Conservation (phyloP, 345 rosid genomes). For the Barbarea vulgaris region DNA sequence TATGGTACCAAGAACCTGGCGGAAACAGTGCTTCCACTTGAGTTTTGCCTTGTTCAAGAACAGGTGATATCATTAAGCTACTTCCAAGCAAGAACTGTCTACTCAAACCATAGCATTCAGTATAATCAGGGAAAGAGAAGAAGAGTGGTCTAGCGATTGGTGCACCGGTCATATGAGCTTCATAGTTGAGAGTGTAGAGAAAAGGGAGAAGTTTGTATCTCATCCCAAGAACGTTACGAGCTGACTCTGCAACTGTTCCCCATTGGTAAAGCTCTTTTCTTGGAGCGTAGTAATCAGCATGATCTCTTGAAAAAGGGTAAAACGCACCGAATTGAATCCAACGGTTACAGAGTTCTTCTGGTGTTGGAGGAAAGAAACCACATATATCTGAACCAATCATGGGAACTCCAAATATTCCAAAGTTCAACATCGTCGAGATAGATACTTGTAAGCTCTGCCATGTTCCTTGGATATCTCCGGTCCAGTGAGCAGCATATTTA, state of each 20-base stretch:
- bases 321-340: slow-evolving; percentile 97
- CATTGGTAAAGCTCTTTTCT: slow-evolving; percentile 97
- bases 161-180: slow-evolving; percentile 77
- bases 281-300: slow-evolving; percentile 86
- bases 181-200: slow-evolving; percentile 80
- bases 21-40: slow-evolving; percentile 78
- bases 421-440: slow-evolving; percentile 82
- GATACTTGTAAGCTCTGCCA: slow-evolving; percentile 92
- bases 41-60: slow-evolving; percentile 75
- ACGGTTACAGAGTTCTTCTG: slow-evolving; percentile 94
- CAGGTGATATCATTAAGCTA: slow-evolving; percentile 91
- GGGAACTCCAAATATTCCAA: slow-evolving; percentile 90
- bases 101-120: slow-evolving; percentile 72
- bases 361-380: slow-evolving; percentile 86
- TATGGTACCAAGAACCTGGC: slow-evolving; percentile 86
- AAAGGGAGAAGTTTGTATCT: slow-evolving; percentile 84
- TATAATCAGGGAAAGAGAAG: slow-evolving; percentile 80
- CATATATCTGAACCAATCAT: slow-evolving; percentile 98
- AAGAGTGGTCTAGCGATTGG: slow-evolving; percentile 92
- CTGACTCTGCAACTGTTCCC: slow-evolving; percentile 75
- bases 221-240: slow-evolving; percentile 92
- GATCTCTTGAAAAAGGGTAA: slow-evolving; percentile 94
- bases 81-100: slow-evolving; percentile 91
- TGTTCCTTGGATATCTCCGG: slow-evolving; percentile 90
- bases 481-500: slow-evolving; percentile 92